Evolutionary conservation across 495 filamentous ascomycete genomes (phyloP), one percentile per base, ranked within the genome.

Genomic region (Aspergillus indologenus): DNA sequence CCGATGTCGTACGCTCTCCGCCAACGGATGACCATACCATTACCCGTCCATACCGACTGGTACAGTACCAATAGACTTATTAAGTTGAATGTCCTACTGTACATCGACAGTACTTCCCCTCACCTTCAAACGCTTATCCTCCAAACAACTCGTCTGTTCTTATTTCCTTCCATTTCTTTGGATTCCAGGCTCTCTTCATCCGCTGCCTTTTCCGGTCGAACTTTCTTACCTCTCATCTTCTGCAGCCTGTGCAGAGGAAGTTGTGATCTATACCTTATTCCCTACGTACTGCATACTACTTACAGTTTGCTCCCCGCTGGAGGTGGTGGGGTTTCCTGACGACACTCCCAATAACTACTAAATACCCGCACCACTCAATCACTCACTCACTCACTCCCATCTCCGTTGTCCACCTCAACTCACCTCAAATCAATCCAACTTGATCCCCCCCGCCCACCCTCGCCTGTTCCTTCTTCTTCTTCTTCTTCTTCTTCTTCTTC

Each of bases 261-360:
- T 2, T 8, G 34, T 45, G 17, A 24, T 12, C 42, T 44, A 12
- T 23, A 40, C 47, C 34, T 56, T 46, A 23, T 45, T 59, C 15
- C 43, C 22, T 58, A 21, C n/a, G n/a, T n/a, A n/a, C n/a, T n/a
- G n/a, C n/a, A n/a, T n/a, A n/a, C n/a, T n/a, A n/a, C n/a, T n/a
- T 48, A 42, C 22, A 56, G 29, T 24, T 50, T 43, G 20, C 12
- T 45, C 51, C 60, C 56, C 53, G 58, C 56, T 51, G 50, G 51
- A 42, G 54, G 64, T 66, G 54, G 64, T 66, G 64, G 64, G 64
- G 61, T 59, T 53, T 58, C 59, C 61, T 67, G 61, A 67, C 65
- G 59, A 66, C 64, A 61, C 56, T 49, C 60, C n/a, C n/a, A n/a
- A n/a, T n/a, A n/a, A 29, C 3, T 29, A 29, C 45, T 58, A 50